These are phyloP conservation scores for Tagetes patula DNA, from an alignment of 129 eudicot genomes.

Conservation along the genomic window DNA sequence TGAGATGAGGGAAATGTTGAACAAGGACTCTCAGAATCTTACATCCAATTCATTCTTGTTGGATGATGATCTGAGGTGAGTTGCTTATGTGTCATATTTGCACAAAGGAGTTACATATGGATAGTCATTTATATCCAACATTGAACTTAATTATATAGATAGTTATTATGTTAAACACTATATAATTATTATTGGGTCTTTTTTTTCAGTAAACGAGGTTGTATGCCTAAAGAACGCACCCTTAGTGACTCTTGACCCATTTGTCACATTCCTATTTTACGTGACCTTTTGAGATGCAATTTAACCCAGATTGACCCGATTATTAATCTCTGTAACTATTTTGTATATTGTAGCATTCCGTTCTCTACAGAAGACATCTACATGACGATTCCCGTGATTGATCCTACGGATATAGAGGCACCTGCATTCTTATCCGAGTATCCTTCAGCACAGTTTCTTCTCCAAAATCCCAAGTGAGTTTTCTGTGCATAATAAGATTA, in stretches of 20 bases:
- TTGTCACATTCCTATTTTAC: not conserved
- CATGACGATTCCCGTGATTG: slow-evolving; percentile 82
- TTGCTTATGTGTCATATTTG: not conserved
- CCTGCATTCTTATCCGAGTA: slow-evolving; percentile 66
- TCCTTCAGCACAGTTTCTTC: slow-evolving; percentile 68
- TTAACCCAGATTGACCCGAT: not conserved
- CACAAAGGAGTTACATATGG: not conserved
- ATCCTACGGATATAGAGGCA: slow-evolving; percentile 68
- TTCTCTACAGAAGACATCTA: slow-evolving; percentile 94
- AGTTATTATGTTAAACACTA: not conserved
- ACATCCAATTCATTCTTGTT: slow-evolving; percentile 91
- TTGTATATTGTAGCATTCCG: slow-evolving; percentile 68
- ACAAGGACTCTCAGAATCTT: slow-evolving; percentile 83
- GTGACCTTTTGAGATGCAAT: not conserved
- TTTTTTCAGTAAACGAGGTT: not conserved
- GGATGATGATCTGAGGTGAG: slow-evolving; percentile 96
- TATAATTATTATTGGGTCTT: not conserved
- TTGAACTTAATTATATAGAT: not conserved
- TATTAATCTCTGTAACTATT: not conserved
- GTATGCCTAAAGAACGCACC: not conserved
- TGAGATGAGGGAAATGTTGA: slow-evolving; percentile 89
- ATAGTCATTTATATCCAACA: not conserved
- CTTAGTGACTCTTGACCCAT: not conserved
- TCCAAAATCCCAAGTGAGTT: slow-evolving; percentile 45
- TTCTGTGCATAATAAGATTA: not conserved